Conservation (phyloP, 2,329 filamentous ascomycete genomes). For the Dothideomycetidae sp. region DNA sequence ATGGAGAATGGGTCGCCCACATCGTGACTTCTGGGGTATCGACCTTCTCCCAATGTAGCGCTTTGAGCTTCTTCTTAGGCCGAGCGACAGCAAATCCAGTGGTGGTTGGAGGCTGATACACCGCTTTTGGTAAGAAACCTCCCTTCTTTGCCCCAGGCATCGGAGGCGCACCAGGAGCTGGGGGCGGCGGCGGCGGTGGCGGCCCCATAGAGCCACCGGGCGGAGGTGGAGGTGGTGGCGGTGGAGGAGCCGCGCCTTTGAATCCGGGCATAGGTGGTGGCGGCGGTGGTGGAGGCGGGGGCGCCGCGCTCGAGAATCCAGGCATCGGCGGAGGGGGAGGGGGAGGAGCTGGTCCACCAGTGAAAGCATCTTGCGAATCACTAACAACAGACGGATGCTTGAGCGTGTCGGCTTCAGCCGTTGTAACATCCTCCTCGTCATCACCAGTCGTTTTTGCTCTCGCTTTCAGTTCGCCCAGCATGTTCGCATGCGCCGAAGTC, state of each 20-base stretch:
- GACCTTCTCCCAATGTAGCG: conserved; percentile 97
- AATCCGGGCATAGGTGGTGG: conserved; percentile 29
- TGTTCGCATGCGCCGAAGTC: conserved; percentile 31
- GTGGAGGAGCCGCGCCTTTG: conserved; percentile 25
- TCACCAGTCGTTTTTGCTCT: conserved; percentile 65
- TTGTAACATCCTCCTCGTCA: conserved; percentile 58
- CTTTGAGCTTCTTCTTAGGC: conserved; percentile 99
- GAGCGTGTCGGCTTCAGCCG: conserved; percentile 57
- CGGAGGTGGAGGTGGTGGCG: conserved; percentile 35
- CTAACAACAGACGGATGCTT: conserved; percentile 47
- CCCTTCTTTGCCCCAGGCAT: conserved; percentile 44
- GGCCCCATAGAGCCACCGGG: conserved; percentile 37
- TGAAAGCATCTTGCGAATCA: conserved; percentile 29
- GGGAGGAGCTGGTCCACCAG: conserved; percentile 27
- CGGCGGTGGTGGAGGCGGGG: conserved; percentile 27
- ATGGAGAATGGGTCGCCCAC: conserved; percentile 77
- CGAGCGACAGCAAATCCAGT: conserved; percentile 65
- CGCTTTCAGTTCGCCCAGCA: conserved; percentile 48
- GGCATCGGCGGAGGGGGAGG: conserved; percentile 32
- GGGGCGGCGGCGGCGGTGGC: conserved; percentile 40
- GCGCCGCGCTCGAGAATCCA: conserved; percentile 26
- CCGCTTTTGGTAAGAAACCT: conserved; percentile 57
- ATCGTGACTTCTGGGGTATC: conserved; percentile 83
- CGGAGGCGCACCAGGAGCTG: conserved; percentile 53
- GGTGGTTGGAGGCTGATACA: conserved; percentile 39